A percentile compares a stretch with the other conserved stretches of the same genome.
phyloP scores from a whole-genome alignment of 768 basidiomycete genomes.

The Tylopilus sp. region DNA sequence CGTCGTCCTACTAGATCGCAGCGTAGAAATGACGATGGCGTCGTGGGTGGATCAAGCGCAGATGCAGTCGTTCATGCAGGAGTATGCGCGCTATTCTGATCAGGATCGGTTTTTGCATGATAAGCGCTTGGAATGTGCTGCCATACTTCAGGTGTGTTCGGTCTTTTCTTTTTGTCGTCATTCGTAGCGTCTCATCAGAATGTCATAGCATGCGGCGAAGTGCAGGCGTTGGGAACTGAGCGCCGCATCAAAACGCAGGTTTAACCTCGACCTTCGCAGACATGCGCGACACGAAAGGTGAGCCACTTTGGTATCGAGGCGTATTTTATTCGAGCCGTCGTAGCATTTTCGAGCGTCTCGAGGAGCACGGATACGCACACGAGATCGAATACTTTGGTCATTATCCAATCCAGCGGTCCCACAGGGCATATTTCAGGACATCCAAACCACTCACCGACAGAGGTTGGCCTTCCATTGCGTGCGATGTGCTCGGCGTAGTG shows the following conservation, averaged over 20 bases:
- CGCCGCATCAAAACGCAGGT: background rate
- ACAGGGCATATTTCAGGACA: conserved; percentile 3
- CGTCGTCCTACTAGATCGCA: background rate
- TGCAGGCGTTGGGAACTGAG: background rate
- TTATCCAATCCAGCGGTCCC: background rate
- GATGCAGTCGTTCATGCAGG: background rate
- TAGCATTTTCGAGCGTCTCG: conserved; percentile 14
- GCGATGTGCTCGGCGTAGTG: too few relatives aligned
- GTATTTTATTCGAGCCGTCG: too few relatives aligned
- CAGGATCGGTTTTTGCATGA: background rate
- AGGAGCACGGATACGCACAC: conserved; percentile 1
- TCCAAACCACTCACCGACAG: conserved; percentile 6
- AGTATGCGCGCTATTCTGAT: background rate
- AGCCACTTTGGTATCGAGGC: too few relatives aligned
- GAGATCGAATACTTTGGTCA: conserved; percentile 3
- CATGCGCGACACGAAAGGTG: background rate
- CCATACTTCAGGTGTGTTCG: background rate
- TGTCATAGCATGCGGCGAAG: background rate
- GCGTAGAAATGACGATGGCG: background rate
- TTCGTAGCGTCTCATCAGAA: background rate
- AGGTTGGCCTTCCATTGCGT: too few relatives aligned
- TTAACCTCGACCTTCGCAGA: background rate
- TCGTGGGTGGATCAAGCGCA: background rate
- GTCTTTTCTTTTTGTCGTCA: background rate
- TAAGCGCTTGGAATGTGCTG: background rate